Evolutionary conservation across 768 basidiomycete species (phyloP), one percentile per base, ranked within the genome.

Genomic region (Pleurotus eryngii): DNA sequence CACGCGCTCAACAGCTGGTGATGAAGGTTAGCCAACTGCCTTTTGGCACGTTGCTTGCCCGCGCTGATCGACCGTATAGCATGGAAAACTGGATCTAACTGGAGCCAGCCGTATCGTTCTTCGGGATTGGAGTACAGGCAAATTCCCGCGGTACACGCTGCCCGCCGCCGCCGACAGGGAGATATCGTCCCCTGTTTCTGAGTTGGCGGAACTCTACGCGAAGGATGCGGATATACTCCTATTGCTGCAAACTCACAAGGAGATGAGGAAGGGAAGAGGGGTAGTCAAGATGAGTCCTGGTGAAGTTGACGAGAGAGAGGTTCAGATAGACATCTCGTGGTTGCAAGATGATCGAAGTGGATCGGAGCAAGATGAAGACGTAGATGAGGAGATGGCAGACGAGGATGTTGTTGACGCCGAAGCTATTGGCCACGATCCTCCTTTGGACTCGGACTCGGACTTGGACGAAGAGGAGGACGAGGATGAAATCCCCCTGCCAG

Each of bases 81-180:
- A 79, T 67, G 92, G 91, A 46, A 78, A 81, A 22, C 72, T 84
- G 9, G 93, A 96, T 68, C 70, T 89, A 49, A 78, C 81, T 3
- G 83, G 83, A 42, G 91, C 94, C 3, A 87, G 90, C 12, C 86
- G 89, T 18, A 77, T 88, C 58, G 77, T 97, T 38, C 78, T 97
- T 45, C 84, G 89, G 8, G 93, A 96, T 72, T 97, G 94, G 94
- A 83, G 78, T 58, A 79, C 77, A 5, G 87, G 88, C 53, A 86
- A 82, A 60, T 77, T 96, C 64, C 80, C 84, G 22, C 82, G 88
- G 59, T 95, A 89, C 72, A 84, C 88, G 4, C 70, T 76, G 48
- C 87, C 89, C 1, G 75, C 80, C 2, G 45, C 70, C 0, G 74
- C 80, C 2, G 46, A 70, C 0, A 48, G 61, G 2, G 61, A 60